Percentiles rank a stretch among this genome's conserved stretches.
These are phyloP conservation scores for Monocercomonoides exilis DNA, from an alignment of 78 protist genomes.

Conservation along the genomic window DNA sequence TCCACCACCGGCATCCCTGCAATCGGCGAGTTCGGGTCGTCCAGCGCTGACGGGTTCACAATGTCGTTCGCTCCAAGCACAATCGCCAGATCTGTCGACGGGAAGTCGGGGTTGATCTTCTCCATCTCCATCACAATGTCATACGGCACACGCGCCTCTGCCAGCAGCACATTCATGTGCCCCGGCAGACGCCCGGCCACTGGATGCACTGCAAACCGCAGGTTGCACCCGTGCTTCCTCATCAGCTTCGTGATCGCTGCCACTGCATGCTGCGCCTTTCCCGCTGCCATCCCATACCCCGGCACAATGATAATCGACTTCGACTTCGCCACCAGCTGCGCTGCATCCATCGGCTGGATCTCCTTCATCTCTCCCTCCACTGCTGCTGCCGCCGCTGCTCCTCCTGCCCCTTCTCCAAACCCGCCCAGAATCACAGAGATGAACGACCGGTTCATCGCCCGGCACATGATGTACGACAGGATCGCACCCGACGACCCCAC, in stretches of 20 bases:
- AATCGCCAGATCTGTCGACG: constrained; percentile 54
- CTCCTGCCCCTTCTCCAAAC: constrained; percentile 46
- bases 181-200: constrained; percentile 94
- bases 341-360: constrained; percentile 22
- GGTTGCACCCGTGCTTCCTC: constrained; percentile 43
- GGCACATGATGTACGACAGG: constrained; percentile 90
- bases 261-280: constrained; percentile 75
- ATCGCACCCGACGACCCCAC: constrained; percentile 93
- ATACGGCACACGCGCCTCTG: constrained; percentile 93
- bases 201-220: constrained; percentile 84
- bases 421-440: constrained; percentile 83
- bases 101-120: constrained; percentile 80
- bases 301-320: constrained; percentile 80
- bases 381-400: constrained; percentile 11
- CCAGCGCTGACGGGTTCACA: constrained; percentile 85
- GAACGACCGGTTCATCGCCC: constrained; percentile 88
- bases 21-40: constrained; percentile 82
- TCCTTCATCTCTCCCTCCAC: constrained; percentile 11
- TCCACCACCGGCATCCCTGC: constrained; percentile 93
- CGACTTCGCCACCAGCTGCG: constrained; percentile 12
- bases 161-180: constrained; percentile 88
- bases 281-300: constrained; percentile 95
- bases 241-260: constrained; percentile 61
- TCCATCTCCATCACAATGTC: constrained; percentile 95
- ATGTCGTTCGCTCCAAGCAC: constrained; percentile 96